Base-by-base conservation (phyloP, 306 rosid species). In the Castanospermum australe region DNA sequence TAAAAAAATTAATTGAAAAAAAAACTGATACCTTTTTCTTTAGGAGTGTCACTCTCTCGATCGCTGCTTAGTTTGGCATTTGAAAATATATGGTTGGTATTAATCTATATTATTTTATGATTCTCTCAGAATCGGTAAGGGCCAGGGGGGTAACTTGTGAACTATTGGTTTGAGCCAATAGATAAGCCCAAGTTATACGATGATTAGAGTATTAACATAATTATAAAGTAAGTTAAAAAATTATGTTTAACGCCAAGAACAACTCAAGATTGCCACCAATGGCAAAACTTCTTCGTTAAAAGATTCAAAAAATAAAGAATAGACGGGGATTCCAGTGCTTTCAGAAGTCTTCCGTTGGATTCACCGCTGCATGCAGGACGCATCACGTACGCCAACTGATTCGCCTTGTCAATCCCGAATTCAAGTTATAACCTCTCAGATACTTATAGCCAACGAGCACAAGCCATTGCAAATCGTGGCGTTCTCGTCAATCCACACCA, bases 241-340 rank as follows among this genome's bases (percentile, higher is more conserved):
- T 39, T 39, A 39, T 8, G 10, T 39, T 39, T 39, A 59, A 28
- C 1, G 1, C 15, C 1, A 2, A 63, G 21, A 59, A 6, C 20
- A 63, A 66, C 22, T 2, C 20, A 10, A 65, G 51, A 21, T 39
- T 66, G 71, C 54, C 52, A 12, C 39, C 64, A 35, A 63, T 13
- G 41, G 22, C 38, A 39, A 48, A 77, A 62, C 38, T 48, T 39
- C 17, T 61, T 17, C n/a, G 10, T 71, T 21, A 35, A 20, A 20
- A 70, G 62, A 70, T 70, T 68, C 59, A 28, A 68, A 25, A 48
- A 30, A 32, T 48, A 70, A 42, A 32, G 76, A 70, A 50, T 48
- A 14, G 74, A 54, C 78, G 78, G 78, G 54, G 20, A 71, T 48
- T 81, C 48, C 85, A 39, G 15, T 47, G 89, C 17, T 25, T 3